These are phyloP conservation scores for Lodderomyces pseudojiufengensis DNA, from an alignment of 1,139 yeast species.

Conservation along the genomic window DNA sequence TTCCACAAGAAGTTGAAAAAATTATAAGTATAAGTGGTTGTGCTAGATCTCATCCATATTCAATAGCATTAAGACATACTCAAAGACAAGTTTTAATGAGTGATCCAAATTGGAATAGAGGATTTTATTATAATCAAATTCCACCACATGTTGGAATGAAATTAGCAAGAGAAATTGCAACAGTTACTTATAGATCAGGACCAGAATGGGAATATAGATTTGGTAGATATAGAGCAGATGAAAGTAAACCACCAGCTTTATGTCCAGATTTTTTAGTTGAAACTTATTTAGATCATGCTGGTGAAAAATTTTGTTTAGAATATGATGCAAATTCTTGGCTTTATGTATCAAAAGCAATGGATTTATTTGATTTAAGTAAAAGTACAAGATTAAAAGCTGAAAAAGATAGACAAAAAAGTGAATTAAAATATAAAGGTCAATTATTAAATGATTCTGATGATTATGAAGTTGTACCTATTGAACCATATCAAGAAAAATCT, in stretches of 20 bases:
- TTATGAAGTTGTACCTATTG: conserved; percentile 29
- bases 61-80: conserved; percentile 89
- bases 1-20: conserved; percentile 69
- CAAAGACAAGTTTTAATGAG: conserved; percentile 93
- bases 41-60: conserved; percentile 90
- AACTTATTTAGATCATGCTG: conserved; percentile 90
- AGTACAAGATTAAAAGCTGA: conserved; percentile 43
- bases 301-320: conserved; percentile 87
- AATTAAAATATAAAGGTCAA: conserved; percentile 19
- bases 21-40: conserved; percentile 83
- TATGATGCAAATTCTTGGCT: conserved; percentile 88
- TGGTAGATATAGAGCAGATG: conserved; percentile 85
- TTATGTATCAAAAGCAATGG: conserved; percentile 92
- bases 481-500: conserved; percentile 54
- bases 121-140: conserved; percentile 71
- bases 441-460: background rate
- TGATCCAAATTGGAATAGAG: conserved; percentile 93
- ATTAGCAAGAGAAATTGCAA: conserved; percentile 87
- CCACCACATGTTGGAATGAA: conserved; percentile 97
- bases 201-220: conserved; percentile 96
- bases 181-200: conserved; percentile 90
- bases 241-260: conserved; percentile 72
- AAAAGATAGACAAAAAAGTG: conserved; percentile 36
- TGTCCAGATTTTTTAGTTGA: conserved; percentile 93
- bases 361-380: conserved; percentile 76